A percentile compares a stretch with the other conserved stretches of the same genome.
Evolutionary conservation across 495 filamentous ascomycete species (phyloP).

Genomic region (Cairneyella variabilis): DNA sequence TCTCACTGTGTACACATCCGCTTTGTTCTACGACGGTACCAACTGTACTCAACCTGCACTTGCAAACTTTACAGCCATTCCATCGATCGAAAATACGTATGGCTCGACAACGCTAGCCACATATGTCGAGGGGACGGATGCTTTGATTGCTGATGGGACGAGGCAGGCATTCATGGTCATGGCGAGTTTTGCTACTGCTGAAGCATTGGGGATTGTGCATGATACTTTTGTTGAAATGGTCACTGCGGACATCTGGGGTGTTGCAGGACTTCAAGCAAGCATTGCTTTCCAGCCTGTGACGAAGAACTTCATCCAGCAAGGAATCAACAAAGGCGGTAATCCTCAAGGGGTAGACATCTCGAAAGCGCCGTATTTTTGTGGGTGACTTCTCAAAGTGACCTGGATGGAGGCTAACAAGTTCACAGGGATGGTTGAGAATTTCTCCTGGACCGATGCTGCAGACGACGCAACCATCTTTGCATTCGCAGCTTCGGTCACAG

Average conservation of each 20-base stretch:
- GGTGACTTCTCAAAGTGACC: conserved; percentile 35
- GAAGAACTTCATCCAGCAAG: conserved; percentile 19
- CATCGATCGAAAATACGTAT: conserved; percentile 10
- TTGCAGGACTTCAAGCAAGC: conserved; percentile 14
- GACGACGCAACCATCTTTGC: conserved; percentile 15
- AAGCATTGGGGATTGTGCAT: conserved; percentile 13
- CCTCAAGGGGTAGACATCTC: conserved; percentile 13
- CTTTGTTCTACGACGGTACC: conserved; percentile 41
- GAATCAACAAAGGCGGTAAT: conserved; percentile 20
- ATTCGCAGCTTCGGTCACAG: conserved; percentile 6
- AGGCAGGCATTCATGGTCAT: conserved; percentile 9
- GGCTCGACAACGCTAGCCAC: conserved; percentile 5
- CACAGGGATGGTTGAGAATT: conserved; percentile 15
- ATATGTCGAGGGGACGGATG: conserved; percentile 10
- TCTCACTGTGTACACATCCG: conserved; percentile 29
- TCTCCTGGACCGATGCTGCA: conserved; percentile 14
- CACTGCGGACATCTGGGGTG: conserved; percentile 7
- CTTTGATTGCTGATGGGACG: conserved; percentile 7
- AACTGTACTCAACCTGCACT: conserved; percentile 34
- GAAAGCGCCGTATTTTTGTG: conserved; percentile 33
- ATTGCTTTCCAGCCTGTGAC: conserved; percentile 18
- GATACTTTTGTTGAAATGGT: conserved; percentile 15
- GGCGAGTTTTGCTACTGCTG: conserved; percentile 7
- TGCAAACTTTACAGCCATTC: conserved; percentile 7
- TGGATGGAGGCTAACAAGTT: not conserved